phyloP scores from a whole-genome alignment of 2,329 filamentous ascomycete species.

The Cladosporium colombiae region DNA sequence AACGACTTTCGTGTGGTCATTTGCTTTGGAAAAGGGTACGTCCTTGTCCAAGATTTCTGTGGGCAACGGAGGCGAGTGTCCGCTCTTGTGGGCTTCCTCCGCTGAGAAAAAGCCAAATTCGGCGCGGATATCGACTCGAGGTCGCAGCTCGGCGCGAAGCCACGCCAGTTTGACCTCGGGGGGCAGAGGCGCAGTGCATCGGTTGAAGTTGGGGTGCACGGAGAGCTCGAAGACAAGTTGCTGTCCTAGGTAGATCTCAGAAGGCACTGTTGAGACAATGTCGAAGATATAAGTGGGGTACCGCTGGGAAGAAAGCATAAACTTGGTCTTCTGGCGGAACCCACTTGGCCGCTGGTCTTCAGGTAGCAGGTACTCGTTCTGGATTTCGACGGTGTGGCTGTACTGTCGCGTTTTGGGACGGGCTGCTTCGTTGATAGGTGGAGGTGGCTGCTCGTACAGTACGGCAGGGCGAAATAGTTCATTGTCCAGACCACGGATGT shows the following conservation, averaged over 20 bases:
- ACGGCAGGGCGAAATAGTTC: slow-evolving; percentile 1
- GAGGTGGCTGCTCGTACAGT: slow-evolving; percentile 19
- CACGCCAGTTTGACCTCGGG: slow-evolving; percentile 11
- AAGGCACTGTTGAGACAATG: slow-evolving; percentile 6
- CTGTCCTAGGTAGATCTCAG: slow-evolving; percentile 11
- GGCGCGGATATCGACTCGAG: not conserved
- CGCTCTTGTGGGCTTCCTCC: not conserved
- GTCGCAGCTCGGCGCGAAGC: slow-evolving; percentile 4
- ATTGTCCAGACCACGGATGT: not conserved
- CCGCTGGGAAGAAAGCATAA: slow-evolving; percentile 25
- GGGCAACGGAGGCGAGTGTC: not conserved
- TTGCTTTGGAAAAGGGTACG: slow-evolving; percentile 19
- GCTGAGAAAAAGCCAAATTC: slow-evolving; percentile 11
- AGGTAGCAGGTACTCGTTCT: slow-evolving; percentile 28
- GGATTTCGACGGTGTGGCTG: slow-evolving; percentile 15
- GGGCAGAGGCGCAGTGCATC: slow-evolving; percentile 10
- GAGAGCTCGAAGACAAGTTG: slow-evolving; percentile 11
- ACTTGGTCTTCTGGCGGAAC: slow-evolving; percentile 29
- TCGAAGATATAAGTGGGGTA: slow-evolving; percentile 27
- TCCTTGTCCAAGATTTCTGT: not conserved
- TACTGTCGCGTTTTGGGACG: not conserved
- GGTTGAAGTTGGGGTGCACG: slow-evolving; percentile 12
- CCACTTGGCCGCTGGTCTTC: slow-evolving; percentile 25
- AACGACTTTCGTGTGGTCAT: slow-evolving; percentile 15
- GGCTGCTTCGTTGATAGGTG: not conserved